Base-by-base conservation (phyloP, 2,329 filamentous ascomycete species). In the Diplodia mutila region DNA sequence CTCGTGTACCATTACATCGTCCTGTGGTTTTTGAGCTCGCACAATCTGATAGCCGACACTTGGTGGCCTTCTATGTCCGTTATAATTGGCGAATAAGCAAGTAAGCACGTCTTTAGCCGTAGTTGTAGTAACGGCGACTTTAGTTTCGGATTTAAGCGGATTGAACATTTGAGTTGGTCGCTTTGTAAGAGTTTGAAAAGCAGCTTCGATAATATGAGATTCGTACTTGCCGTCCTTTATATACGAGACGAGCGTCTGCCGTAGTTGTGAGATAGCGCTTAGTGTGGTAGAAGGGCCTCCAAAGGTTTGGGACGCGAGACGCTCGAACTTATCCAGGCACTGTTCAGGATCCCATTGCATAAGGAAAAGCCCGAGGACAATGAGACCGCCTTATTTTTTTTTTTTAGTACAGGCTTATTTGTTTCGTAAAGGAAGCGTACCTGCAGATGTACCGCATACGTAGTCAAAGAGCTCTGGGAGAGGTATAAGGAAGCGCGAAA, bases 71-170 rank as follows among this genome's bases (percentile, higher is more conserved):
- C 54, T 51, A 27, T 69, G 65, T 16, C 72, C 69, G 55, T 77
- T 77, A 29, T 77, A 77, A 61, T 77, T 77, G 0, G 75, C 69
- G 34, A 77, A 72, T n/a, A 77, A 51, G 68, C 68, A 73, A 16
- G 70, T 68, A 2, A 68, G 23, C 12, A 69, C 67, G 18, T 72
- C 65, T n/a, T 68, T 65, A 7, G 72, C 72, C 5, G 70, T 70
- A 4, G 71, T 75, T 9, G 74, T 74, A 4, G 73, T 76, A 12
- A 77, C 72, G 7, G 73, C 73, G 4, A 77, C 72, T 65, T 76
- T 76, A 0, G 71, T 74, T 21, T 73, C 68, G 34, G 70, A 69
- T 6, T 32, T 61, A 1, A 76, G 55, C 0, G 71, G 72, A 54
- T 76, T 75, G 53, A 78, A 78, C 69, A 76, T 73, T 52, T 73